phyloP scores from a whole-genome alignment of 2,329 filamentous ascomycete genomes.

The Fusarium nygamai region DNA sequence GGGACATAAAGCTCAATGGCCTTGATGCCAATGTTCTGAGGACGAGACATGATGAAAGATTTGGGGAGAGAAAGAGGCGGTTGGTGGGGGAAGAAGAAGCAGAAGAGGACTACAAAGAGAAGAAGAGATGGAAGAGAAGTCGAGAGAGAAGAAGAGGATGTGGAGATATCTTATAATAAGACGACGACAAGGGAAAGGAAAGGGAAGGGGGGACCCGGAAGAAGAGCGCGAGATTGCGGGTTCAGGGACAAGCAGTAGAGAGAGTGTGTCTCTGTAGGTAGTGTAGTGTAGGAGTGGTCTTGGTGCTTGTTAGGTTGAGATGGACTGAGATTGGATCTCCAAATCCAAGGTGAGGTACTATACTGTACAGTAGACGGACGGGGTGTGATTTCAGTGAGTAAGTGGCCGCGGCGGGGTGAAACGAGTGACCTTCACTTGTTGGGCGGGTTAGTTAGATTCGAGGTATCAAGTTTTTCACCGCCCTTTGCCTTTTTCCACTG shows the following conservation, averaged over 20 bases:
- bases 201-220: constrained; percentile 29
- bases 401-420: constrained; percentile 27
- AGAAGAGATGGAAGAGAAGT: constrained; percentile 27
- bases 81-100: constrained; percentile 13
- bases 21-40: constrained; percentile 91
- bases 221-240: constrained; percentile 40
- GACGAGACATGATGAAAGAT: constrained; percentile 72
- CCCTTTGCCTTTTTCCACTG: constrained; percentile 38
- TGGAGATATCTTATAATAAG: constrained; percentile 32
- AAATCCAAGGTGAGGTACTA: constrained; percentile 16
- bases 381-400: constrained; percentile 16
- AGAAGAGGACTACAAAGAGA: constrained; percentile 25
- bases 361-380: not conserved
- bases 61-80: constrained; percentile 12
- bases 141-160: constrained; percentile 25
- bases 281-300: not conserved
- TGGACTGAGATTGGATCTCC: constrained; percentile 37
- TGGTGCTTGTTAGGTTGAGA: constrained; percentile 18
- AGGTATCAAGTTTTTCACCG: constrained; percentile 42
- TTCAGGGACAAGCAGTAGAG: constrained; percentile 13
- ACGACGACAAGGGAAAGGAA: constrained; percentile 10
- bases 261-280: not conserved
- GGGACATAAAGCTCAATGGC: constrained; percentile 92
- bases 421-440: constrained; percentile 35
- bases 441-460: constrained; percentile 32